Evolutionary conservation across 768 basidiomycete genomes (phyloP).

Genomic region (Mycena polygramma): DNA sequence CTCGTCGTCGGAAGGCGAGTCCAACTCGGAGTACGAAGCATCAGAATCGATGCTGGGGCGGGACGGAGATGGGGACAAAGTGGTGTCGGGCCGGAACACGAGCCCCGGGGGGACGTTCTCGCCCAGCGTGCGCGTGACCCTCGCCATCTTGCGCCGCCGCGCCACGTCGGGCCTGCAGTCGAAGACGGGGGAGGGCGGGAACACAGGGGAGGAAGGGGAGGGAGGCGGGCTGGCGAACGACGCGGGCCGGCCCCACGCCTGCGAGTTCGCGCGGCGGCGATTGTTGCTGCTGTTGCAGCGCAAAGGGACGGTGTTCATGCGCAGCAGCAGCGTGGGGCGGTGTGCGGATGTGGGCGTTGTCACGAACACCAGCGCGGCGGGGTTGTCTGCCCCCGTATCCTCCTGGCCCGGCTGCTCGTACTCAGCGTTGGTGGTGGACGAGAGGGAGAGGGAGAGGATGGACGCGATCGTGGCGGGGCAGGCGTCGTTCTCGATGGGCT

Average conservation of each 20-base stretch:
- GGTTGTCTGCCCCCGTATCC: no score
- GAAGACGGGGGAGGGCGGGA: no score
- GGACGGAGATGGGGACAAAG: neutral
- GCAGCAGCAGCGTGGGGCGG: constrained; percentile 33
- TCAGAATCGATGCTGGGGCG: neutral
- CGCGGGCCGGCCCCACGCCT: constrained; percentile 26
- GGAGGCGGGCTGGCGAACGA: neutral
- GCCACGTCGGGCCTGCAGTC: neutral
- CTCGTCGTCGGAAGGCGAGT: neutral
- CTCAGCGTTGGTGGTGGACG: no score
- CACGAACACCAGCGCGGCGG: constrained; percentile 13
- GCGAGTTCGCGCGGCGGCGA: constrained; percentile 19
- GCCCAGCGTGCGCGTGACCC: constrained; percentile 30
- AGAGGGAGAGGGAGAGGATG: no score
- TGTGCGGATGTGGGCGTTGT: neutral
- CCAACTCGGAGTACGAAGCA: neutral
- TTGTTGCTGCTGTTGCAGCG: neutral
- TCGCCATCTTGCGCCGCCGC: constrained; percentile 36
- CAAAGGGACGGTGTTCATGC: constrained; percentile 23
- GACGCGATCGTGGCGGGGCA: constrained; percentile 10
- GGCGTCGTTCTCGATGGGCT: neutral
- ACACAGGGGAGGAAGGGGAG: no score
- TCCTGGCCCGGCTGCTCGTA: no score
- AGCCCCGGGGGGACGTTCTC: constrained; percentile 34
- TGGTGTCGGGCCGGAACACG: constrained; percentile 22